Evolutionary conservation across 495 filamentous ascomycete genomes (phyloP).

Genomic region (Neurospora sp.): DNA sequence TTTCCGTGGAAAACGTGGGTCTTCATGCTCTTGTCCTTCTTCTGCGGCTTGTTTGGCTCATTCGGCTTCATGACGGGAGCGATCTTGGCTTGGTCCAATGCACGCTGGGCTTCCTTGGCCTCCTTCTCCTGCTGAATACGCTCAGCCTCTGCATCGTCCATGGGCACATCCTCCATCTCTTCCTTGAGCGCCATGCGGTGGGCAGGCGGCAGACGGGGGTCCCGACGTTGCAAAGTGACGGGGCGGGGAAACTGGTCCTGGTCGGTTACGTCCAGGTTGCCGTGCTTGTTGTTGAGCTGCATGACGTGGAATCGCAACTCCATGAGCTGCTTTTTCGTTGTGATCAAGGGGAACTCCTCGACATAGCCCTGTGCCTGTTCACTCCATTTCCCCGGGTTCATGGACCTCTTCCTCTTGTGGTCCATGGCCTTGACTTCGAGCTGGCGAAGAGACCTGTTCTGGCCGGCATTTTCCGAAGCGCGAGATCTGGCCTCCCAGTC

Average conservation of each 20-base stretch:
- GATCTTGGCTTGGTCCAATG: slow-evolving; percentile 77
- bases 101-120: slow-evolving; percentile 71
- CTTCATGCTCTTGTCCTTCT: slow-evolving; percentile 67
- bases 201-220: slow-evolving; percentile 62
- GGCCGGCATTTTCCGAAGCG: neutral
- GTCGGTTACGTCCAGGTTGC: slow-evolving; percentile 57
- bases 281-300: slow-evolving; percentile 41
- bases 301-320: slow-evolving; percentile 82
- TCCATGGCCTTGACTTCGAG: neutral
- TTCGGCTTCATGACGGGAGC: slow-evolving; percentile 53
- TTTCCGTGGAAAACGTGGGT: slow-evolving; percentile 47
- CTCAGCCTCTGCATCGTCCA: slow-evolving; percentile 60
- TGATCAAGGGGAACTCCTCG: slow-evolving; percentile 61
- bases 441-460: neutral
- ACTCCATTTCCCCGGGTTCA: slow-evolving; percentile 46
- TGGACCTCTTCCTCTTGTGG: neutral
- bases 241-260: slow-evolving; percentile 77
- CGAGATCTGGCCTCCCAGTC: neutral
- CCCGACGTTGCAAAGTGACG: slow-evolving; percentile 77
- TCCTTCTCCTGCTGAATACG: slow-evolving; percentile 52
- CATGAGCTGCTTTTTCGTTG: slow-evolving; percentile 68
- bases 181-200: slow-evolving; percentile 45
- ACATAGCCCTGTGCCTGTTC: slow-evolving; percentile 41
- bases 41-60: slow-evolving; percentile 46
- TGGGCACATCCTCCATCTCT: slow-evolving; percentile 34